These are phyloP conservation scores for Debaryomyces robertsiae DNA, from an alignment of 1,139 yeast genomes.

Conservation along the genomic window DNA sequence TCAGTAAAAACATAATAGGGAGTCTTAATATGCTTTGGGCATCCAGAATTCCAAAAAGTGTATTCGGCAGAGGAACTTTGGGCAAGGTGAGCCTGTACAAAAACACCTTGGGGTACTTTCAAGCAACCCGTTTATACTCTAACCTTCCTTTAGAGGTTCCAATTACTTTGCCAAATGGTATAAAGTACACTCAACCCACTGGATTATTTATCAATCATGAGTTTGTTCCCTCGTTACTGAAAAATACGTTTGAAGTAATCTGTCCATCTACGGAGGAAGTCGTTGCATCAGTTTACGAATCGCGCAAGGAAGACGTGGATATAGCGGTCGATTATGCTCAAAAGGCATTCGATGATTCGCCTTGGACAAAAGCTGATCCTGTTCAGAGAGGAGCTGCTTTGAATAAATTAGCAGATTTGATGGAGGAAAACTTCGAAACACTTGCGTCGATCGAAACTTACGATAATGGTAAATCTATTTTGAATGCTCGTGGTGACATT, in stretches of 20 bases:
- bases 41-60: neutral
- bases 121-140: constrained; percentile 3
- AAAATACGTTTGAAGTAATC: constrained; percentile 53
- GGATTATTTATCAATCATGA: constrained; percentile 77
- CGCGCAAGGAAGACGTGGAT: constrained; percentile 59
- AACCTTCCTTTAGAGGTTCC: constrained; percentile 35
- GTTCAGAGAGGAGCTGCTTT: constrained; percentile 50
- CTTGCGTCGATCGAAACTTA: constrained; percentile 62
- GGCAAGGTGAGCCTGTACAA: constrained; percentile 1
- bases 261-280: constrained; percentile 61
- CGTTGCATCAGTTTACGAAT: constrained; percentile 57
- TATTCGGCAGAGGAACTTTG: constrained; percentile 1
- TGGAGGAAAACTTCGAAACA: constrained; percentile 53
- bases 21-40: constrained; percentile 1
- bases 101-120: constrained; percentile 4
- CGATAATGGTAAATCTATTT: constrained; percentile 69
- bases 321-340: constrained; percentile 60
- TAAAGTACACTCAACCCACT: constrained; percentile 47
- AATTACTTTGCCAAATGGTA: constrained; percentile 48
- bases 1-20: too few relatives aligned
- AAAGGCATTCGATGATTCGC: constrained; percentile 46
- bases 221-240: constrained; percentile 51
- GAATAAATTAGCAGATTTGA: constrained; percentile 54
- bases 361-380: constrained; percentile 38
- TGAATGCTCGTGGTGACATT: constrained; percentile 46